phyloP scores from a whole-genome alignment of 2,329 filamentous ascomycete species.

The Pseudocercospora cruenta region DNA sequence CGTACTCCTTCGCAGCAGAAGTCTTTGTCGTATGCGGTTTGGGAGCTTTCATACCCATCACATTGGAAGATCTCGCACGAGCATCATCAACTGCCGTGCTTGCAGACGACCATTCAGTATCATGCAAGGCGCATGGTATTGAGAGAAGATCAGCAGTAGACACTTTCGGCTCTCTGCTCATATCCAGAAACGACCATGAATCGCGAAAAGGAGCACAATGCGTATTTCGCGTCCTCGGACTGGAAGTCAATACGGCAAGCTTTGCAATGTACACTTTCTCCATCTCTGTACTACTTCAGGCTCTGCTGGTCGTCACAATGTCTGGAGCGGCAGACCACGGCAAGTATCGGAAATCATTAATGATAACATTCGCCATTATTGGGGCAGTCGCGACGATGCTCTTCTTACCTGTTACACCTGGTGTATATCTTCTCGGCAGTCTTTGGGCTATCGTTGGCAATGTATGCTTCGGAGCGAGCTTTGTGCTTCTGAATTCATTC shows the following conservation, averaged over 20 bases:
- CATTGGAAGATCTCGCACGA: slow-evolving; percentile 88
- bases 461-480: slow-evolving; percentile 91
- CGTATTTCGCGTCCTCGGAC: slow-evolving; percentile 76
- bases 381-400: slow-evolving; percentile 85
- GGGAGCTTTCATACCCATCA: slow-evolving; percentile 91
- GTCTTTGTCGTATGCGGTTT: slow-evolving; percentile 92
- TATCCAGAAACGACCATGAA: slow-evolving; percentile 1
- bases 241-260: slow-evolving; percentile 91
- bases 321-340: slow-evolving; percentile 95
- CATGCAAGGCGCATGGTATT: slow-evolving; percentile 57
- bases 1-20: slow-evolving; percentile 94
- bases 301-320: slow-evolving; percentile 90
- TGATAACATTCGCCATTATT: slow-evolving; percentile 80
- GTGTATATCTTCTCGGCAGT: slow-evolving; percentile 78
- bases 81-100: slow-evolving; percentile 78
- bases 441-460: slow-evolving; percentile 88
- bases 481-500: slow-evolving; percentile 94
- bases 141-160: slow-evolving; percentile 4
- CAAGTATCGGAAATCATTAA: slow-evolving; percentile 79
- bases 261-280: slow-evolving; percentile 99
- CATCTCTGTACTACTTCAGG: slow-evolving; percentile 84
- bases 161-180: neutral
- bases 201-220: slow-evolving; percentile 65
- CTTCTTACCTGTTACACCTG: slow-evolving; percentile 77
- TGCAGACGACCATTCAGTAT: slow-evolving; percentile 72